Percentiles rank a stretch among this genome's conserved stretches.
These are phyloP conservation scores for Exobasidium rhododendri DNA, from an alignment of 1,284 basidiomycete genomes.

Conservation along the genomic window DNA sequence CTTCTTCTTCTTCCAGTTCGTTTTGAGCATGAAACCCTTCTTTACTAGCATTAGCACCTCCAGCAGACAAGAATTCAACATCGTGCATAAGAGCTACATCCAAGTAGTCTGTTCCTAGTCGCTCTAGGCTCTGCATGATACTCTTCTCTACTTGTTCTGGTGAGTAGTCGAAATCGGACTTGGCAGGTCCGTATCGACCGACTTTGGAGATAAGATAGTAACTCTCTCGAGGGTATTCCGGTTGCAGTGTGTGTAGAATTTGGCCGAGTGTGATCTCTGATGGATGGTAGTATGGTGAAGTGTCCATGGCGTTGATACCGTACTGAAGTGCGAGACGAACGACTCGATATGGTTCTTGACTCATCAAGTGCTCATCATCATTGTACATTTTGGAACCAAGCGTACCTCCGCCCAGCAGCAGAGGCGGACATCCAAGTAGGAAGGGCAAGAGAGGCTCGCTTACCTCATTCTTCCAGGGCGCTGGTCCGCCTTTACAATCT, in stretches of 20 bases:
- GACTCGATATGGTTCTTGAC: conserved; percentile 22
- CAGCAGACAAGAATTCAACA: conserved; percentile 76
- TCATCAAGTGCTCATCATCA: conserved; percentile 18
- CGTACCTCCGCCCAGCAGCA: conserved; percentile 47
- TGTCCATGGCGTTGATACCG: conserved; percentile 87
- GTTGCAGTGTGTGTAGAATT: conserved; percentile 54
- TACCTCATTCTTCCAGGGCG: background rate
- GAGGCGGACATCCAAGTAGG: conserved; percentile 29
- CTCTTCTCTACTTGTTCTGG: conserved; percentile 68
- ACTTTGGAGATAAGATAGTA: conserved; percentile 71
- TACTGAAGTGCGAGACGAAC: conserved; percentile 68
- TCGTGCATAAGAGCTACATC: conserved; percentile 71
- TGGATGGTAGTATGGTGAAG: conserved; percentile 73
- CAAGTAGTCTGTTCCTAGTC: conserved; percentile 66
- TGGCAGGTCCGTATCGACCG: conserved; percentile 72
- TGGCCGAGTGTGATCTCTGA: conserved; percentile 82
- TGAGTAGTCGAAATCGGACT: conserved; percentile 72
- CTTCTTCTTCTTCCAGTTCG: conserved; percentile 56
- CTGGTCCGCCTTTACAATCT: background rate
- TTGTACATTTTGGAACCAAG: conserved; percentile 52
- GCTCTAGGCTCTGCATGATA: conserved; percentile 68
- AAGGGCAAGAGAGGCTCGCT: conserved; percentile 1
- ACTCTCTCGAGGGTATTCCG: conserved; percentile 55
- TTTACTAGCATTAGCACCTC: conserved; percentile 59
- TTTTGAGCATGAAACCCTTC: conserved; percentile 63